Evolutionary conservation across 2,329 filamentous ascomycete species (phyloP).

Genomic region (Hansfordia pulvinata): DNA sequence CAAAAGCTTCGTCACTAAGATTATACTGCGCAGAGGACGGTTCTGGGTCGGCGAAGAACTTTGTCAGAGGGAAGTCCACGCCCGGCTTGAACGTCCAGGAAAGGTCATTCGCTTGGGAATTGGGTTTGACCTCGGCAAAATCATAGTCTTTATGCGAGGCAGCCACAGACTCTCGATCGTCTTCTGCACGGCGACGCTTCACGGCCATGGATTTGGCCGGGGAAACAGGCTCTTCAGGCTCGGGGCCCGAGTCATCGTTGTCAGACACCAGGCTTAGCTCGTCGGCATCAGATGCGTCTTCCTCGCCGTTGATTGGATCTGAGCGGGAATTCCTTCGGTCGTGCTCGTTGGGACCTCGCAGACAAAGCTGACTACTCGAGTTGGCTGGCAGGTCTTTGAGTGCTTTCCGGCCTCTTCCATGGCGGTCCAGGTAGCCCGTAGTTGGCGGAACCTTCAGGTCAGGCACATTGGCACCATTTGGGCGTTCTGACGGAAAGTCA

Average conservation of each 20-base stretch:
- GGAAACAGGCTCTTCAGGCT: slow-evolving; percentile 33
- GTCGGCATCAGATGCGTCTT: slow-evolving; percentile 28
- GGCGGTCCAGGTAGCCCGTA: slow-evolving; percentile 33
- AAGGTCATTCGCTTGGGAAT: slow-evolving; percentile 33
- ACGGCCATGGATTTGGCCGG: slow-evolving; percentile 32
- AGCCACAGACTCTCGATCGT: slow-evolving; percentile 37
- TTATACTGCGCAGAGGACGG: slow-evolving; percentile 31
- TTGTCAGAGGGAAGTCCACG: slow-evolving; percentile 34
- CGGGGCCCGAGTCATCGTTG: slow-evolving; percentile 37
- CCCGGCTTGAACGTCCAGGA: slow-evolving; percentile 33
- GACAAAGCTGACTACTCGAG: slow-evolving; percentile 22
- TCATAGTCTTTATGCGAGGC: slow-evolving; percentile 37
- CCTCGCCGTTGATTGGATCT: slow-evolving; percentile 25
- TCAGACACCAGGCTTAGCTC: slow-evolving; percentile 40
- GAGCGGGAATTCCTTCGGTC: slow-evolving; percentile 20
- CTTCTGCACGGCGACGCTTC: slow-evolving; percentile 28
- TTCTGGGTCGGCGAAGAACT: slow-evolving; percentile 46
- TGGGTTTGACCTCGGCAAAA: slow-evolving; percentile 28
- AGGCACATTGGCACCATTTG: slow-evolving; percentile 14
- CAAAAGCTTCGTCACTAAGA: slow-evolving; percentile 43
- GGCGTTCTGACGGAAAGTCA: slow-evolving; percentile 24
- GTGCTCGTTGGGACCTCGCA: slow-evolving; percentile 20
- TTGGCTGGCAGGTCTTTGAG: slow-evolving; percentile 20
- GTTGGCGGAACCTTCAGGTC: slow-evolving; percentile 24
- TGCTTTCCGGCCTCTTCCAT: slow-evolving; percentile 25